A percentile compares a stretch with the other conserved stretches of the same genome.
Conservation (phyloP, 139 green algal species). For the Dunaliella primolecta region DNA sequence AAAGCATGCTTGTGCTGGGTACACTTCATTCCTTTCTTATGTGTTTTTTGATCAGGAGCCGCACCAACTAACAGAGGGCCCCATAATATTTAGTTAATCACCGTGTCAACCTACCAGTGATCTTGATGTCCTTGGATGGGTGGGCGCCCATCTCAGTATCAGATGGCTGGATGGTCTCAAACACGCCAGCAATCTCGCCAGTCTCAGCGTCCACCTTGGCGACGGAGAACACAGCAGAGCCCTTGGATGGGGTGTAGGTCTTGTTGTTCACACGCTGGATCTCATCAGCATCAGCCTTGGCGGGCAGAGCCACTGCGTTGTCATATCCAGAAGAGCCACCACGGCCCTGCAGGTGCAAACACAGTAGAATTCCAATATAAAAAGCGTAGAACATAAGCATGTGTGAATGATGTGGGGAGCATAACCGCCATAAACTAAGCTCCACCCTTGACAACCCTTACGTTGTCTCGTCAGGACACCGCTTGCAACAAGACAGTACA, state of each 20-base stretch:
- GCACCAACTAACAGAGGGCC: too few relatives aligned
- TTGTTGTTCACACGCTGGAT: constrained; percentile 96
- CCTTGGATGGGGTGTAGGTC: constrained; percentile 76
- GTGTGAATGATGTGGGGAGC: too few relatives aligned
- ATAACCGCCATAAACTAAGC: too few relatives aligned
- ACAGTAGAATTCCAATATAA: too few relatives aligned
- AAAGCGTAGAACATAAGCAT: too few relatives aligned
- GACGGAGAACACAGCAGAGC: constrained; percentile 86
- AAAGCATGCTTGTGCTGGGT: too few relatives aligned
- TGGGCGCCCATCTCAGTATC: constrained; percentile 99
- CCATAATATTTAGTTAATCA: too few relatives aligned
- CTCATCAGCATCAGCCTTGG: constrained; percentile 79
- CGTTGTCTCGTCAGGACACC: too few relatives aligned
- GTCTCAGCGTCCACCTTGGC: constrained; percentile 88
- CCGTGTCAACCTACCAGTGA: constrained; percentile 96
- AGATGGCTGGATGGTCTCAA: constrained; percentile 97
- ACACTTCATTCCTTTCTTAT: too few relatives aligned
- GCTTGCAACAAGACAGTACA: too few relatives aligned
- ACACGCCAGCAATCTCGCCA: constrained; percentile 96
- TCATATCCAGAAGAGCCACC: constrained; percentile 96
- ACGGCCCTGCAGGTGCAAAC: constrained; percentile 63
- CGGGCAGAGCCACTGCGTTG: constrained; percentile 94
- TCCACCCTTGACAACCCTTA: too few relatives aligned
- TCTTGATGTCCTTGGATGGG: constrained; percentile 98
- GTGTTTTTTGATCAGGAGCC: too few relatives aligned